Base-by-base conservation (phyloP, 768 basidiomycete genomes). In the Xerocomellus amylosporus region DNA sequence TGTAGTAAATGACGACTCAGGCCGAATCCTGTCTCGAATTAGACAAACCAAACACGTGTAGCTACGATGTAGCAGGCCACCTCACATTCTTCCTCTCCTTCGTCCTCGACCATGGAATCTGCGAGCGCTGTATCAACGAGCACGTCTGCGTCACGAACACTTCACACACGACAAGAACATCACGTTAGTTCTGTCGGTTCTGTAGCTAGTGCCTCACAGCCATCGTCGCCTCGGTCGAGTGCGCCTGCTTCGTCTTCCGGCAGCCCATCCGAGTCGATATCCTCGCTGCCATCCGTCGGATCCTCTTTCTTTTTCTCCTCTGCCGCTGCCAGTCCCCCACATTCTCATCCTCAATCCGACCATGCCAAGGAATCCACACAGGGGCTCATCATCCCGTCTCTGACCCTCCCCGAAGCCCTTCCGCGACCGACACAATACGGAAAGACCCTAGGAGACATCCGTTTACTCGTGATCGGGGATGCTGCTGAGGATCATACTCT, bases 281-380 rank as follows among this genome's bases (percentile, higher is more conserved):
- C 87, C 2, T 88, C 87, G 6, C 74, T 88, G 4, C 87, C 87
- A 1, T 87, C 86, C 2, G 82, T 87, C 13, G 80, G 83, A 17
- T 87, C 85, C 2, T 86, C 85, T 1, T 88, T 88, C 76, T 87
- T 89, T 73, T 88, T 87, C 73, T 87, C 86, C 31, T 88, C 87
- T 10, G 84, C 80, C 0, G 85, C 85, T 13, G 82, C 81, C 1
- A 86, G 85, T 57, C 87, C 83, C 3, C 82, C 80, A 0, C 84
- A 81, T 45, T 71, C 74, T 0, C 77, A 78, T 31, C 68, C 74
- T 20, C 77, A 75, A 19, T 72, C 73, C 4, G 77, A 78, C 51
- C 70, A 71, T 57, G 60, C 59, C 56, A 68, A 65, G 49, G 74
- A 77, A 26, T 68, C 67, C 12, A 75, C 78, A 58, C 76, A 78